phyloP scores from a whole-genome alignment of 495 filamentous ascomycete species.

The Trichoderma orchidacearum region DNA sequence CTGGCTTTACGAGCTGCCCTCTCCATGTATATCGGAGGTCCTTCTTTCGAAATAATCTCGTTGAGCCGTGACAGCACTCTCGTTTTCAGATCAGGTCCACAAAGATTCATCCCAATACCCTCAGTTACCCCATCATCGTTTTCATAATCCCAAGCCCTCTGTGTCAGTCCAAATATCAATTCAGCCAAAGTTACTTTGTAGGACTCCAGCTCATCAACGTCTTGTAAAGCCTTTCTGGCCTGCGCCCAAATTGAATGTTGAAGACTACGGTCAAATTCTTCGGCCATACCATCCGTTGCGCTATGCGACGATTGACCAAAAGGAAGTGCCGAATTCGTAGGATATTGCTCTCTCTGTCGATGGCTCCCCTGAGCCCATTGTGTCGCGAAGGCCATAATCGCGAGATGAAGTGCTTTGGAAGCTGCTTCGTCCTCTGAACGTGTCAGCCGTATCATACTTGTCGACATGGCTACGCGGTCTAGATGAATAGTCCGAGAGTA shows the following conservation, averaged over 20 bases:
- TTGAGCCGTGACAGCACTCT: conserved; percentile 22
- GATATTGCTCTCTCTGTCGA: conserved; percentile 11
- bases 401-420: conserved; percentile 21
- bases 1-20: conserved; percentile 21
- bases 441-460: conserved; percentile 19
- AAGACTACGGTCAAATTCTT: conserved; percentile 18
- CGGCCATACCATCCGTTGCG: conserved; percentile 1
- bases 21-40: conserved; percentile 24
- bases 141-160: no score
- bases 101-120: no score
- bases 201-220: conserved; percentile 22
- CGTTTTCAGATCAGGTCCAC: no score
- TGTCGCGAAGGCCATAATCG: conserved; percentile 32
- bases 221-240: conserved; percentile 22
- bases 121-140: no score
- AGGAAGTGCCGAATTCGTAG: no score
- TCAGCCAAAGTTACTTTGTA: conserved; percentile 31
- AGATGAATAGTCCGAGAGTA: conserved; percentile 27
- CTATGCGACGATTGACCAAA: no score
- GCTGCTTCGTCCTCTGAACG: conserved; percentile 20
- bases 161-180: no score
- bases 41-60: conserved; percentile 22
- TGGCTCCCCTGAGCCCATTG: conserved; percentile 26
- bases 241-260: conserved; percentile 30
- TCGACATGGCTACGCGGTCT: conserved; percentile 18